phyloP scores from a whole-genome alignment of 768 basidiomycete genomes.

The Leccinum sublutescens region DNA sequence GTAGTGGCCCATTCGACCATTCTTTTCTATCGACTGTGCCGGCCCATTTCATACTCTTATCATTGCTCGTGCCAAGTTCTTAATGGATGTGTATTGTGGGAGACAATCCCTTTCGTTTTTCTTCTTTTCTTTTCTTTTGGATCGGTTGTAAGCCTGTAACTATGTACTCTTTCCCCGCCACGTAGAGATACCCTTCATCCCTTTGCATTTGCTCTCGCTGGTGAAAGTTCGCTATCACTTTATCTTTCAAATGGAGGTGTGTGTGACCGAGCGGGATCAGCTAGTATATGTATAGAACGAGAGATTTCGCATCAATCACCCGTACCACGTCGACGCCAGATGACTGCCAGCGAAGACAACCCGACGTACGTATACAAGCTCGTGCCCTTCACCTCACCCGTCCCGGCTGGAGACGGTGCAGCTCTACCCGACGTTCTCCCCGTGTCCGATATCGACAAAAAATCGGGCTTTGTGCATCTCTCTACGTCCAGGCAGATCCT shows the following conservation, averaged over 20 bases:
- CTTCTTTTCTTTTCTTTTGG: constrained; percentile 3
- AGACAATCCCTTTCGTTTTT: constrained; percentile 1
- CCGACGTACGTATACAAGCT: constrained; percentile 67
- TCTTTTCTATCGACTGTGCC: constrained; percentile 8
- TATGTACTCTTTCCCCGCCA: constrained; percentile 19
- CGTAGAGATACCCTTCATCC: constrained; percentile 30
- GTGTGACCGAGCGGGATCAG: neutral
- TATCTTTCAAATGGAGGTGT: neutral
- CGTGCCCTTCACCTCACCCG: constrained; percentile 39
- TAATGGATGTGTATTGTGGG: constrained; percentile 24
- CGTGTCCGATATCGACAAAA: constrained; percentile 46
- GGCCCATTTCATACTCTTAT: constrained; percentile 13
- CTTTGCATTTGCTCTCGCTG: neutral
- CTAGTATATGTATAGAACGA: neutral
- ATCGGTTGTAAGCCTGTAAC: constrained; percentile 22
- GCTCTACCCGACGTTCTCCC: constrained; percentile 47
- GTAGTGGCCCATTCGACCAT: constrained; percentile 9
- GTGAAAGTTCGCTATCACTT: neutral
- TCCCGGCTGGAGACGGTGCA: constrained; percentile 28
- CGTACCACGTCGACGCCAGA: neutral
- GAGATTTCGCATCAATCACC: neutral
- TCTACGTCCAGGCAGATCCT: constrained; percentile 51
- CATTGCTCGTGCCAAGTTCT: constrained; percentile 9
- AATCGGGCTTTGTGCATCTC: constrained; percentile 53
- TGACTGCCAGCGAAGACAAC: constrained; percentile 4